Conservation (phyloP, 2,329 filamentous ascomycete species). For the Talaromyces albobiverticillius region DNA sequence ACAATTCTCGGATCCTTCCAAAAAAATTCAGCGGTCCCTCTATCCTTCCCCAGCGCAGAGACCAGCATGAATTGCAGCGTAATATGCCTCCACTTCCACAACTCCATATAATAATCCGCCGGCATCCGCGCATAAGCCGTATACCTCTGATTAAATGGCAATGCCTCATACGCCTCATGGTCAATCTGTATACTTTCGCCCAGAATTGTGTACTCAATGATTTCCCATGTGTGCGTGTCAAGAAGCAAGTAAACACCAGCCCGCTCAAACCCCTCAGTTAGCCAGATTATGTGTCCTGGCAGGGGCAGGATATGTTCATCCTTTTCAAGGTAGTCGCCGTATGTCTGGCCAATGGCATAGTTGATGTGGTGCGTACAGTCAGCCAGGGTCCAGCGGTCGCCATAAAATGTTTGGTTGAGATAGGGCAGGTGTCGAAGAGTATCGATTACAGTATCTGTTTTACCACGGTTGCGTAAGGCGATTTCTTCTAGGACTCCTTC, state of each 20-base stretch:
- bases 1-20: constrained; percentile 8
- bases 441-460: constrained; percentile 5
- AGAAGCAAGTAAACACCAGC: constrained; percentile 9
- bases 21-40: background rate
- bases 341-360: constrained; percentile 7
- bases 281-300: constrained; percentile 13
- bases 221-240: constrained; percentile 12
- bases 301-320: constrained; percentile 2
- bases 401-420: constrained; percentile 5
- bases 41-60: background rate
- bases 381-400: constrained; percentile 4
- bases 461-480: constrained; percentile 5
- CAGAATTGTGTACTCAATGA: constrained; percentile 11
- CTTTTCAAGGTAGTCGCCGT: background rate
- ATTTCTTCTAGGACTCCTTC: background rate
- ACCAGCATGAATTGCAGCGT: constrained; percentile 7
- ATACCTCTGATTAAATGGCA: background rate
- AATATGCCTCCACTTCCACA: constrained; percentile 10
- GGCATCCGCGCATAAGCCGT: constrained; percentile 9
- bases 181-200: constrained; percentile 6
- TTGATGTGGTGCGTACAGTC: constrained; percentile 12
- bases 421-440: constrained; percentile 5
- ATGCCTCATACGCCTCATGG: constrained; percentile 1
- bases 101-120: constrained; percentile 8
- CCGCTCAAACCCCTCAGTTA: constrained; percentile 9